Evolutionary conservation across 352 stramenopile genomes (phyloP), one percentile per base, ranked within the genome.

Genomic region (Phytopythium litorale): DNA sequence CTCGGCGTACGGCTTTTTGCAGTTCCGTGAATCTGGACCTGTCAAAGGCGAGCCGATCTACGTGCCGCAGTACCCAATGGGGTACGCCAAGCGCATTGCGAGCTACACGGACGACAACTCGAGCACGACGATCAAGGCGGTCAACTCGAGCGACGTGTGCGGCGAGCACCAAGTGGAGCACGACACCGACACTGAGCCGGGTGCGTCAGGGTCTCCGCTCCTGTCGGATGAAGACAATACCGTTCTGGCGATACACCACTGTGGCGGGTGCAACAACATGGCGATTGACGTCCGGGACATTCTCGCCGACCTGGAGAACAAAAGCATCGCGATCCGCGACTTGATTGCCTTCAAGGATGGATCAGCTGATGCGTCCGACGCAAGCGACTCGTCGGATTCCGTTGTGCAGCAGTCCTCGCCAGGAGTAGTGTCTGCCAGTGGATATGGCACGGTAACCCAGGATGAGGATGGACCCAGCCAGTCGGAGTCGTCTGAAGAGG

Each of bases 161-260:
- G 79, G 68, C 4, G 63, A 49, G 0, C 62, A 82, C 33, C 66
- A 88, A 46, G 66, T 87, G 52, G 58, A 57, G 8, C 78, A 87
- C 56, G 56, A 79, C 37, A 69, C 76, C 23, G 79, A 85, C 30
- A 88, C 79, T 1, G 25, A 75, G 67, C 61, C 58, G 13, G 79
- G 77, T 0, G 78, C 77, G 9, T 88, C 76, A 0, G 79, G 76
- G 0, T 83, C 79, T 25, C 79, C 79, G 1, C 18, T 86, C 21
- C 60, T 88, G 5, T 64, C 72, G 21, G 52, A 54, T 11, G 63
- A 21, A 3, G 79, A 88, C 49, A 88, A 85, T 45, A 49, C 66
- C 9, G 79, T 88, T 28, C 57, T 88, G 9, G 79, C 66, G 0
- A 72, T 88, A 32, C 79, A 88, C 40, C 76, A 87, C 57, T 88